phyloP scores from a whole-genome alignment of 1,139 yeast genomes.

The Candida glucosophila region DNA sequence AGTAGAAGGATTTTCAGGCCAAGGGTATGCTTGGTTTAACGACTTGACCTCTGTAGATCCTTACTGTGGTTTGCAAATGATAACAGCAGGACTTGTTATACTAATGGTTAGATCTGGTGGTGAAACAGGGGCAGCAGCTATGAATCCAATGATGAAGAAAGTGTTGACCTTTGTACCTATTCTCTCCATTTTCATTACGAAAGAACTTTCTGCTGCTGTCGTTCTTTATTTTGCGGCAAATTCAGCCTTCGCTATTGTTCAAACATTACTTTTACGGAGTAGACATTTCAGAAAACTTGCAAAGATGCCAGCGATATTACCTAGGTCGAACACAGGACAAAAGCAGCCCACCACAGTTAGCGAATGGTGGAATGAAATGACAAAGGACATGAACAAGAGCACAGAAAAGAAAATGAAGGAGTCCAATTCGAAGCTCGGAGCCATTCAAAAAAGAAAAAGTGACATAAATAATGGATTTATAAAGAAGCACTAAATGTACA shows the following conservation, averaged over 20 bases:
- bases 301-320: slow-evolving; percentile 60
- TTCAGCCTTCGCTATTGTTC: slow-evolving; percentile 65
- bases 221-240: slow-evolving; percentile 79
- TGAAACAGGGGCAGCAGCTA: slow-evolving; percentile 71
- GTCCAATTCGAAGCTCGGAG: slow-evolving; percentile 30
- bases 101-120: slow-evolving; percentile 80
- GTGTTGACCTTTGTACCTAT: slow-evolving; percentile 69
- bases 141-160: slow-evolving; percentile 66
- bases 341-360: slow-evolving; percentile 24
- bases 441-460: slow-evolving; percentile 29
- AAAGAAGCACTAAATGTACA: slow-evolving; percentile 25
- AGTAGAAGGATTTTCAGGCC: slow-evolving; percentile 70
- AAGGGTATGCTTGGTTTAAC: slow-evolving; percentile 79
- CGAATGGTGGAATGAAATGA: slow-evolving; percentile 32
- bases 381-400: slow-evolving; percentile 22
- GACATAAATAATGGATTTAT: slow-evolving; percentile 27
- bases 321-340: slow-evolving; percentile 16
- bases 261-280: slow-evolving; percentile 58
- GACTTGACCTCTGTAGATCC: slow-evolving; percentile 85
- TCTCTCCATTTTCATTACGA: slow-evolving; percentile 76
- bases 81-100: slow-evolving; percentile 76
- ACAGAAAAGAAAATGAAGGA: slow-evolving; percentile 27
- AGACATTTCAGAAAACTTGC: slow-evolving; percentile 46
- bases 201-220: slow-evolving; percentile 77
- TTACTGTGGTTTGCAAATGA: slow-evolving; percentile 74